phyloP scores from a whole-genome alignment of 495 filamentous ascomycete species.

The Penicillium steckii region DNA sequence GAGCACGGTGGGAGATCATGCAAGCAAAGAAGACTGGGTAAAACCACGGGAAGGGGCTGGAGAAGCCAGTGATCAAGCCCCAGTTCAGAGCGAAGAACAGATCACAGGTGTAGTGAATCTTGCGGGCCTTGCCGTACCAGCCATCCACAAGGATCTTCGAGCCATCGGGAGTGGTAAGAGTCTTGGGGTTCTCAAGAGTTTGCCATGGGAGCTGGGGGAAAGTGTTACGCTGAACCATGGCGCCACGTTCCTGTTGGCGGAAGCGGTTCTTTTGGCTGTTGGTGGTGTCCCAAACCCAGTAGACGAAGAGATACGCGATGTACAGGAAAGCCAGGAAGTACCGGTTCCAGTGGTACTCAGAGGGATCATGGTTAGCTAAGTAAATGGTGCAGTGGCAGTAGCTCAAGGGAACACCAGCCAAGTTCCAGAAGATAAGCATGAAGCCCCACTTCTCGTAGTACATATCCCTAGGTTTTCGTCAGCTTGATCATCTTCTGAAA shows the following conservation, averaged over 20 bases:
- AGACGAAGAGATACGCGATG: constrained; percentile 75
- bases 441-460: constrained; percentile 99
- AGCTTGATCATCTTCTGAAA: background rate
- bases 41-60: constrained; percentile 94
- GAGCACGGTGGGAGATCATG: constrained; percentile 91
- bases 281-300: constrained; percentile 89
- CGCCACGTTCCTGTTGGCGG: constrained; percentile 77
- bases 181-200: constrained; percentile 79
- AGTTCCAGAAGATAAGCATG: constrained; percentile 99
- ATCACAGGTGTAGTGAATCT: constrained; percentile 95
- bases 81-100: constrained; percentile 69
- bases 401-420: constrained; percentile 89
- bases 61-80: constrained; percentile 66
- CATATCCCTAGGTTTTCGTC: constrained; percentile 66
- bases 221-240: constrained; percentile 65
- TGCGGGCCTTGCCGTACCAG: constrained; percentile 92
- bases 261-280: constrained; percentile 97
- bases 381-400: constrained; percentile 98
- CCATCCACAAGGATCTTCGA: constrained; percentile 84
- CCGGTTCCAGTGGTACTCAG: constrained; percentile 76
- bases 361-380: constrained; percentile 82
- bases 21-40: constrained; percentile 85
- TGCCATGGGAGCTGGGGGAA: constrained; percentile 97
- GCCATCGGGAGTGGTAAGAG: constrained; percentile 74
- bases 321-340: constrained; percentile 65